A percentile compares a stretch with the other conserved stretches of the same genome.
phyloP scores from a whole-genome alignment of 208 protist genomes.

The Phytomonas francai region DNA sequence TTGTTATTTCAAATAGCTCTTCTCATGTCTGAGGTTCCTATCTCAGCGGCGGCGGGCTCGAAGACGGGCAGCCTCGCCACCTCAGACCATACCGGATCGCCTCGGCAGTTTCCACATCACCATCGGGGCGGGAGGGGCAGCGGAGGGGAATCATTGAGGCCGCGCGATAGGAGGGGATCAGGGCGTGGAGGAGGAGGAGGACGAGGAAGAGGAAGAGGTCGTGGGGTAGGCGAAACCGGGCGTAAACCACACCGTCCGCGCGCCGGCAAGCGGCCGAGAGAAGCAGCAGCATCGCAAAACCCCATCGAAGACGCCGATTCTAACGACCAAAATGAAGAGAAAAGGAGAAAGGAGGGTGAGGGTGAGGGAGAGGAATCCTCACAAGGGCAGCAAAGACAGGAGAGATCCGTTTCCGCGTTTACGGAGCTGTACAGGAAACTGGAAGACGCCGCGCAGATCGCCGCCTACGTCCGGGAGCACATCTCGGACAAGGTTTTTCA shows the following conservation, averaged over 20 bases:
- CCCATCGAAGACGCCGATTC: not conserved
- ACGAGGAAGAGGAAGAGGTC: too few relatives aligned
- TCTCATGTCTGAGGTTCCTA: not conserved
- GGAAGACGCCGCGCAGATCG: constrained; percentile 36
- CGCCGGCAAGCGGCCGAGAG: constrained; percentile 2
- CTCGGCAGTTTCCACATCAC: too few relatives aligned
- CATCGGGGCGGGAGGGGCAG: too few relatives aligned
- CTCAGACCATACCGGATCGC: too few relatives aligned
- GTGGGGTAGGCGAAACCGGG: not conserved
- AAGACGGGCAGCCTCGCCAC: too few relatives aligned
- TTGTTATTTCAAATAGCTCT: too few relatives aligned
- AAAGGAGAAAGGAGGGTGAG: too few relatives aligned
- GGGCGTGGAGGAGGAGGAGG: too few relatives aligned
- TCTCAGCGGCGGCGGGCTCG: not conserved
- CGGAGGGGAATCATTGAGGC: too few relatives aligned
- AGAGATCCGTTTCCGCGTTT: constrained; percentile 52
- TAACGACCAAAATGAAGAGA: not conserved
- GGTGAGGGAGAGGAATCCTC: not conserved
- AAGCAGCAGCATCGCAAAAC: not conserved
- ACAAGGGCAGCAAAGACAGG: not conserved
- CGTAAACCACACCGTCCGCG: constrained; percentile 7
- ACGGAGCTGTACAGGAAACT: constrained; percentile 32
- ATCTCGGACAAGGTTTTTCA: constrained; percentile 36
- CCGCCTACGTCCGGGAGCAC: constrained; percentile 46
- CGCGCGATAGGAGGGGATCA: too few relatives aligned